Evolutionary conservation across 1,284 basidiomycete species (phyloP).

Genomic region (Gymnopus androsaceus): DNA sequence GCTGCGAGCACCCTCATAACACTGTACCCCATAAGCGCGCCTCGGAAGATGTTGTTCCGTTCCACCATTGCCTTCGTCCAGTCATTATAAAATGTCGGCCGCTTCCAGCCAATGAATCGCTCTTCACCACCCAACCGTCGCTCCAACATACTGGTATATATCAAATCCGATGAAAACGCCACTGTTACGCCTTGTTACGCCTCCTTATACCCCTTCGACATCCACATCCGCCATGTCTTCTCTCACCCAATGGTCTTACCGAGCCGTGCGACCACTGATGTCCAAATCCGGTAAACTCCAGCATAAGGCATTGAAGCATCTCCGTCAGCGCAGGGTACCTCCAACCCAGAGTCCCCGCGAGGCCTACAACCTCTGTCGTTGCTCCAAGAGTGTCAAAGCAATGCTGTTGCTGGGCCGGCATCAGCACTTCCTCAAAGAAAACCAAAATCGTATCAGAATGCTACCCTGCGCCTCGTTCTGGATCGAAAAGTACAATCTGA

Average conservation of each 20-base stretch:
- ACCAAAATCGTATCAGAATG: conserved; percentile 45
- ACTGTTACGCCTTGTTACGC: conserved; percentile 30
- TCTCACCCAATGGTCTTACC: conserved; percentile 50
- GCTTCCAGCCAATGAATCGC: conserved; percentile 16
- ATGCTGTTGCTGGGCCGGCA: conserved; percentile 26
- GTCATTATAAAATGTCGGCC: conserved; percentile 1
- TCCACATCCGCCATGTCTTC: conserved; percentile 36
- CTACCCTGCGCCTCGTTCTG: conserved; percentile 28
- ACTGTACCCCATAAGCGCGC: conserved; percentile 38
- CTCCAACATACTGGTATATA: conserved; percentile 65
- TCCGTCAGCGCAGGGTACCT: conserved; percentile 27
- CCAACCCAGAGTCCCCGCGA: conserved; percentile 37
- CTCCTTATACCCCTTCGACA: conserved; percentile 20
- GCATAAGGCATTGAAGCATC: conserved; percentile 38
- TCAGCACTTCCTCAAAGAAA: conserved; percentile 25
- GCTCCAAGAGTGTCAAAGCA: conserved; percentile 58
- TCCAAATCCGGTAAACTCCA: conserved; percentile 50
- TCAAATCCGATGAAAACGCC: conserved; percentile 54
- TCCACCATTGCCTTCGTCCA: conserved; percentile 33
- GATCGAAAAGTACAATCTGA: conserved; percentile 44
- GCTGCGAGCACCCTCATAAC: conserved; percentile 65
- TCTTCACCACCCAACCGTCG: conserved; percentile 32
- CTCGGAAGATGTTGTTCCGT: conserved; percentile 37
- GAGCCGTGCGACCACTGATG: conserved; percentile 52
- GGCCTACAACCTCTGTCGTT: conserved; percentile 64